These are phyloP conservation scores for Trichopus zeylanicus DNA, from an alignment of 116 monocot genomes.

Conservation along the genomic window DNA sequence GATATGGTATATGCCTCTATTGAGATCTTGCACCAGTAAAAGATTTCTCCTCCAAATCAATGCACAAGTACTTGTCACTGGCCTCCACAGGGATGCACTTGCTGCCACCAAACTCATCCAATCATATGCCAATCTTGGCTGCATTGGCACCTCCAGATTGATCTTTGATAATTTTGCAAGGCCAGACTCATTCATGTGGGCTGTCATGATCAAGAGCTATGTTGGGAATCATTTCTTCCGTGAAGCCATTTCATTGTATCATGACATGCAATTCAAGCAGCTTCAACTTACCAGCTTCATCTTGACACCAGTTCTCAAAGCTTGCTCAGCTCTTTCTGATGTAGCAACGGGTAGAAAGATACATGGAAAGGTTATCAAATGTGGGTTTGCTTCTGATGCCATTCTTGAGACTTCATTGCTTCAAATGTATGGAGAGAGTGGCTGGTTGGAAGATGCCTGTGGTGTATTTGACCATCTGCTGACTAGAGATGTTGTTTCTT, in stretches of 20 bases:
- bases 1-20: slow-evolving; percentile 6
- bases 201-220: slow-evolving; percentile 18
- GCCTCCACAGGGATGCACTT: slow-evolving; percentile 5
- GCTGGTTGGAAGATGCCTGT: slow-evolving; percentile 5
- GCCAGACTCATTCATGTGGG: slow-evolving; percentile 31
- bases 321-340: slow-evolving; percentile 4
- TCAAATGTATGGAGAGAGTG: slow-evolving; percentile 8
- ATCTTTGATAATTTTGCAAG: slow-evolving; percentile 9
- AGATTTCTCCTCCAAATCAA: slow-evolving; percentile 16
- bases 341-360: slow-evolving; percentile 6
- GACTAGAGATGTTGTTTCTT: slow-evolving; percentile 13
- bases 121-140: slow-evolving; percentile 11
- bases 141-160: background rate
- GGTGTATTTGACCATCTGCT: slow-evolving; percentile 9
- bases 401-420: slow-evolving; percentile 10
- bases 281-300: slow-evolving; percentile 1
- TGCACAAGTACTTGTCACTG: slow-evolving; percentile 14
- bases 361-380: slow-evolving; percentile 8
- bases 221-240: background rate
- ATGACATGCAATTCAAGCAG: slow-evolving; percentile 2
- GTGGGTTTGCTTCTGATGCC: slow-evolving; percentile 4
- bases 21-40: slow-evolving; percentile 12
- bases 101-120: slow-evolving; percentile 15
- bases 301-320: slow-evolving; percentile 13
- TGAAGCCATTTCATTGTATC: slow-evolving; percentile 20